phyloP scores from a whole-genome alignment of 2,329 filamentous ascomycete species.

The Dothidotthia symphoricarpi region DNA sequence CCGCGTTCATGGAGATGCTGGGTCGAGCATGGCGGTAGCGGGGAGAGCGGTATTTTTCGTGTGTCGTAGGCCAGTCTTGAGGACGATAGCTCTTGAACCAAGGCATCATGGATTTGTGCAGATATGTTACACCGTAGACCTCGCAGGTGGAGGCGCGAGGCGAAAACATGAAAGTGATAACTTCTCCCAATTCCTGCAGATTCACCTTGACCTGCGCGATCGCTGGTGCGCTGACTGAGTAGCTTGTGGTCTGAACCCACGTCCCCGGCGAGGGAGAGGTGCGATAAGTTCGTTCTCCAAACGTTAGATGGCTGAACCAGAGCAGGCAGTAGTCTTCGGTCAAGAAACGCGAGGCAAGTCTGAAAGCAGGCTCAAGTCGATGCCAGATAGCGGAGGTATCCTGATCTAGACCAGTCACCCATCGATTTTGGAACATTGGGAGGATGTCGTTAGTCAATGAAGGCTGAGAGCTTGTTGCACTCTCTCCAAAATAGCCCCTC shows the following conservation, averaged over 20 bases:
- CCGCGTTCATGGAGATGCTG: conserved; percentile 8
- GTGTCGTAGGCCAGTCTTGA: conserved; percentile 5
- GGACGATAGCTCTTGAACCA: conserved; percentile 8
- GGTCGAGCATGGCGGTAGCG: conserved; percentile 1
- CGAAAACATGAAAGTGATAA: conserved; percentile 13
- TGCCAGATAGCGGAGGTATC: conserved; percentile 3
- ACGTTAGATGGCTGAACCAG: conserved; percentile 21
- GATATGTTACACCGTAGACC: conserved; percentile 7
- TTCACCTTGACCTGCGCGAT: conserved; percentile 7
- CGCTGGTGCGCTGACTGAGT: conserved; percentile 1
- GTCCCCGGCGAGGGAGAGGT: not conserved
- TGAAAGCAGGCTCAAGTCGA: conserved; percentile 10
- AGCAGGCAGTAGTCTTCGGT: conserved; percentile 14
- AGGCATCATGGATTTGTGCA: not conserved
- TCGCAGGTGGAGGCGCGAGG: conserved; percentile 3
- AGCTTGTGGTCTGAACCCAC: conserved; percentile 7
- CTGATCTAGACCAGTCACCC: conserved; percentile 16
- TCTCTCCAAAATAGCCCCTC: too few relatives aligned
- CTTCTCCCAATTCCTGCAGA: conserved; percentile 8
- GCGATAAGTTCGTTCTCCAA: conserved; percentile 4
- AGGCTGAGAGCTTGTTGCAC: too few relatives aligned
- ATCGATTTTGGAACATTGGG: conserved; percentile 19
- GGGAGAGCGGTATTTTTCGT: not conserved
- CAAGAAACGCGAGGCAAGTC: conserved; percentile 14
- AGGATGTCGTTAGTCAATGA: conserved; percentile 16